Evolutionary conservation across 2,329 filamentous ascomycete genomes (phyloP), one percentile per base, ranked within the genome.

Genomic region (Ophiostoma ulmi): DNA sequence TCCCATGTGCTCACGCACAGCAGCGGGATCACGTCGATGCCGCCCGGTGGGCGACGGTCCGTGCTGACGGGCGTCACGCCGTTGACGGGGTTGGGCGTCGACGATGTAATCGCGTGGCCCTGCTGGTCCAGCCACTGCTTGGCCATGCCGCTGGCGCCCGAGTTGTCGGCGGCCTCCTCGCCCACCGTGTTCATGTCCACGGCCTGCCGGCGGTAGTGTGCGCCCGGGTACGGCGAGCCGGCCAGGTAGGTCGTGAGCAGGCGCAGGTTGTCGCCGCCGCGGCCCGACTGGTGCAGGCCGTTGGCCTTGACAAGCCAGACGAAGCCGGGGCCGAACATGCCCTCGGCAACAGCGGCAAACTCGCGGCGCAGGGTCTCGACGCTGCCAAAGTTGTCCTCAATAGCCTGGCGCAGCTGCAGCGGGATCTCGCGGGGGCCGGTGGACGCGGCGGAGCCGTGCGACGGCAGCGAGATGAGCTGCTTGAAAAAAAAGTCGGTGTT

Each of bases 311-410:
- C 91, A 73, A 99, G 89, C 95, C 95, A 99, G 78, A 98, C 91
- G 81, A 96, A 98, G 74, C 95, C 95, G 0, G 94, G 94, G 70
- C 94, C 95, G 82, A 99, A 98, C 93, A 98, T 97, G 82, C 89
- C 87, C 75, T 88, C 85, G 72, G 94, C 94, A 58, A 91, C 96
- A 74, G 89, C 83, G 77, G 95, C 80, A 80, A 99, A 89, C 78
- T 95, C 91, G 75, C 85, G 85, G 78, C 89, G 89, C 72, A 99
- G 88, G 39, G 91, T 94, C 74, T 96, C 91, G 76, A 96, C 83
- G 76, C 90, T 93, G 78, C 91, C 90, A 83, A 97, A 98, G 76
- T 88, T 88, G 38, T 83, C 81, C 76, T 87, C 83, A 75, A 98
- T 87, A 71, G 86, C 84, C 71, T 77, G 75, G 76, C 83, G 80